Evolutionary conservation across 2,329 filamentous ascomycete species (phyloP), one percentile per base, ranked within the genome.

Genomic region (Fusarium tanahbumbuense): DNA sequence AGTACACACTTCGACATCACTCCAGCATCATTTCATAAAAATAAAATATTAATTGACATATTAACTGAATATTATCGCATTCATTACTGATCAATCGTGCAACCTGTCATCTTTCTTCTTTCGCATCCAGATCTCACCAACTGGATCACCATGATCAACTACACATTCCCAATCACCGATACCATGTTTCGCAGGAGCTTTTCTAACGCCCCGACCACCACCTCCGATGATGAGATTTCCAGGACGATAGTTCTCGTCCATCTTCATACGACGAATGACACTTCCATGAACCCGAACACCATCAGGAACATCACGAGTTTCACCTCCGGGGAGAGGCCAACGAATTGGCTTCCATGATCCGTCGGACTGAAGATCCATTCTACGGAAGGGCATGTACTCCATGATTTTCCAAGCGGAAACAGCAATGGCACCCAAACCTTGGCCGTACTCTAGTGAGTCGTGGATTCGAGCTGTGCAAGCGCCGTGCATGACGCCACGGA

Each of bases 191-290:
- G 84, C 75, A 0, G 91, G 89, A 2, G 92, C 92, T 11, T 73
- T 81, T 27, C 87, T 84, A 3, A 89, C 83, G 1, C 92, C 93
- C 30, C 92, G 83, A 0, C 93, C 93, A 18, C 93, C 93, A 2
- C 93, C 93, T 0, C 93, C 93, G 5, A 94, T 80, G 64, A 96
- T 93, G 56, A 96, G 78, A 66, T 96, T 96, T 0, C 93, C 93
- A 0, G 93, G 93, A 0, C 93, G 85, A 74, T 95, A 96, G 0
- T 73, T 81, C 2, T 83, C 76, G 64, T 94, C 86, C 10, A 81
- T 78, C 48, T 88, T 78, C 89, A 96, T 91, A 9, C 93, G 86
- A 20, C 88, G 87, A 60, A 96, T 89, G 0, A 93, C 93, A 23
- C 90, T 92, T 44, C 89, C 87, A 73, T 96, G 93, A 3, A 96